These are phyloP conservation scores for Calonectria pteridis DNA, from an alignment of 2,329 filamentous ascomycete species.

Conservation along the genomic window DNA sequence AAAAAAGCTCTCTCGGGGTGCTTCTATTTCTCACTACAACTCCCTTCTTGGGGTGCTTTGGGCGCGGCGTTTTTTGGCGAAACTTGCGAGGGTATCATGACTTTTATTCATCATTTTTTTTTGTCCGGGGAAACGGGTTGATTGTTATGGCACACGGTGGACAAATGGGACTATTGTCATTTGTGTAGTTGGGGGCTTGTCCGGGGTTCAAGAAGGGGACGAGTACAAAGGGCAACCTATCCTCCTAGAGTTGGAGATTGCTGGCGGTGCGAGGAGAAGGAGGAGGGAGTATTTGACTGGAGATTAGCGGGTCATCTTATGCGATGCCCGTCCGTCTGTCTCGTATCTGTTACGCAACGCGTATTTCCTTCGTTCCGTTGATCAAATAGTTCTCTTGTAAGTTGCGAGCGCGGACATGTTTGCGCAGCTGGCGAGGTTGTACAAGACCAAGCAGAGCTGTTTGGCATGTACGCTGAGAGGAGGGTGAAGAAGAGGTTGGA, in stretches of 20 bases:
- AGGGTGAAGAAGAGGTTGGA: background rate
- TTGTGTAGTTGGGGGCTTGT: slow-evolving; percentile 19
- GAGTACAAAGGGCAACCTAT: background rate
- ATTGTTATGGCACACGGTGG: slow-evolving; percentile 33
- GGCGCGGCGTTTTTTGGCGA: slow-evolving; percentile 45
- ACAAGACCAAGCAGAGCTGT: slow-evolving; percentile 26
- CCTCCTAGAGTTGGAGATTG: slow-evolving; percentile 10
- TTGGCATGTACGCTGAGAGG: slow-evolving; percentile 21
- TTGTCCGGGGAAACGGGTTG: slow-evolving; percentile 32
- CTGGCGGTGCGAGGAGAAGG: background rate
- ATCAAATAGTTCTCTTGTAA: slow-evolving; percentile 10
- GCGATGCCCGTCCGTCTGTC: slow-evolving; percentile 14
- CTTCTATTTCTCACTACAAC: slow-evolving; percentile 40
- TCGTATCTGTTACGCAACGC: slow-evolving; percentile 14
- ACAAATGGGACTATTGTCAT: slow-evolving; percentile 26
- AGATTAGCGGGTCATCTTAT: slow-evolving; percentile 23
- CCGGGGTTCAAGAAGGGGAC: background rate
- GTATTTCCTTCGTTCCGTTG: slow-evolving; percentile 10
- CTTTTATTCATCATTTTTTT: slow-evolving; percentile 12
- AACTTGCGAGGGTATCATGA: slow-evolving; percentile 36
- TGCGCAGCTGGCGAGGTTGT: background rate
- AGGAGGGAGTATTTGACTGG: slow-evolving; percentile 3
- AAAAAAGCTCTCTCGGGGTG: slow-evolving; percentile 30
- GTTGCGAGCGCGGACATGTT: background rate
- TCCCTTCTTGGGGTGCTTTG: slow-evolving; percentile 42